These are phyloP conservation scores for Cyclotella sp. DNA, from an alignment of 108 stramenopile genomes.

Conservation along the genomic window DNA sequence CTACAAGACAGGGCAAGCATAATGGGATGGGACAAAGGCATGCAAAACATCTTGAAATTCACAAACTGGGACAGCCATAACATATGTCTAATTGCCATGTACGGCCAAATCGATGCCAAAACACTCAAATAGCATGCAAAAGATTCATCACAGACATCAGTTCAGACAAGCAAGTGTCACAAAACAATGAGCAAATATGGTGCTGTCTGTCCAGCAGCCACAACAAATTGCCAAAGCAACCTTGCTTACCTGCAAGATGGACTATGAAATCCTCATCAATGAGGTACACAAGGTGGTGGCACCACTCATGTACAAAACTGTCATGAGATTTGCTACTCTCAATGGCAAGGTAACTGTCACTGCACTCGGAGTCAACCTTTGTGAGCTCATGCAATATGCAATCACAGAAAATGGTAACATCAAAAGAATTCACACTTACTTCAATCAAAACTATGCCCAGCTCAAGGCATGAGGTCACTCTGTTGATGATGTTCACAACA, in stretches of 20 bases:
- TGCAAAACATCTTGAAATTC: too few species aligned
- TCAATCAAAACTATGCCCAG: not conserved
- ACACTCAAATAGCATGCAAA: too few species aligned
- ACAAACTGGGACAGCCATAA: too few species aligned
- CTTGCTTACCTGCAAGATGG: not conserved
- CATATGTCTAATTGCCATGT: too few species aligned
- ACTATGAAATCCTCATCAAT: too few species aligned
- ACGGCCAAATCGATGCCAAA: too few species aligned
- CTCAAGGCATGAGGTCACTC: not conserved
- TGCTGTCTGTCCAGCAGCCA: not conserved
- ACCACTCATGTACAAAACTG: not conserved
- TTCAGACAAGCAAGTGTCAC: not conserved
- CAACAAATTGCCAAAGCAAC: too few species aligned
- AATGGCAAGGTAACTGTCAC: not conserved
- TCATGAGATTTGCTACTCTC: not conserved
- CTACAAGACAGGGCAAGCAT: too few species aligned
- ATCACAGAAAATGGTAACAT: slow-evolving; percentile 3
- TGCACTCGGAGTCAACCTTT: not conserved
- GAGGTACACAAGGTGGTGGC: not conserved
- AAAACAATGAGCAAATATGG: slow-evolving; percentile 4
- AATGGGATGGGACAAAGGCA: too few species aligned
- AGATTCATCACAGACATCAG: too few species aligned
- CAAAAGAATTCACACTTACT: not conserved
- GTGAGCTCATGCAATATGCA: not conserved
- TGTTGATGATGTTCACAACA: not conserved